Evolutionary conservation across 164 flowering plant genomes (phyloP).

Genomic region (Akebia trifoliata): DNA sequence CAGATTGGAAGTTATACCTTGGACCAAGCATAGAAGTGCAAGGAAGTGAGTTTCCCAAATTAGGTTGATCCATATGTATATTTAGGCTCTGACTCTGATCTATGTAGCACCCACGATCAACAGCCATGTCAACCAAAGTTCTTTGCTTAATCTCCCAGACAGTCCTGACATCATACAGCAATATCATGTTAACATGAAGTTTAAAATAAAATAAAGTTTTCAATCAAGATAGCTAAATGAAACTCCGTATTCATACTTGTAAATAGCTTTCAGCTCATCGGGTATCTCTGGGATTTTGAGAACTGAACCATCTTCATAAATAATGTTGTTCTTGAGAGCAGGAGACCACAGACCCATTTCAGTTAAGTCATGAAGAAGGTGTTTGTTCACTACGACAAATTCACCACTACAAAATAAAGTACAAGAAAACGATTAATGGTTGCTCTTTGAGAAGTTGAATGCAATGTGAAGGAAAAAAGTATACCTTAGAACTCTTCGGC

Average conservation of each 20-base stretch:
- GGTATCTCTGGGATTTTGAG: slow-evolving; percentile 71
- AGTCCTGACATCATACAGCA: slow-evolving; percentile 36
- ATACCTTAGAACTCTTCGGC: slow-evolving; percentile 90
- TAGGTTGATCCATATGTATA: slow-evolving; percentile 94
- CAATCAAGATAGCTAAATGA: neutral
- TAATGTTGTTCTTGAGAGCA: slow-evolving; percentile 71
- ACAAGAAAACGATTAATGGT: slow-evolving; percentile 3
- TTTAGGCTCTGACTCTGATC: slow-evolving; percentile 97
- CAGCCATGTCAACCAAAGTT: slow-evolving; percentile 93
- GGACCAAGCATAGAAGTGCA: slow-evolving; percentile 91
- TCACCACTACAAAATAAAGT: slow-evolving; percentile 67
- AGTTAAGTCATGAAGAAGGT: slow-evolving; percentile 92
- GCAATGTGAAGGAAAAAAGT: slow-evolving; percentile 4
- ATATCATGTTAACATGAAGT: neutral
- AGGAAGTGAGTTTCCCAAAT: slow-evolving; percentile 85
- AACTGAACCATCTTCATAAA: slow-evolving; percentile 82
- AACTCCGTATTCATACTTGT: slow-evolving; percentile 45
- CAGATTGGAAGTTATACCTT: slow-evolving; percentile 5
- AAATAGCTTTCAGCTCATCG: slow-evolving; percentile 60
- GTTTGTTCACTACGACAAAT: slow-evolving; percentile 97
- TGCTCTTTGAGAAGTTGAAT: neutral
- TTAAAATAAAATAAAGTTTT: neutral
- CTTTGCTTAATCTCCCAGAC: slow-evolving; percentile 98
- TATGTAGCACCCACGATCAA: slow-evolving; percentile 86
- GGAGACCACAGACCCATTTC: slow-evolving; percentile 99